Evolutionary conservation across 2,329 filamentous ascomycete genomes (phyloP).

Genomic region (Epichloe elymi): DNA sequence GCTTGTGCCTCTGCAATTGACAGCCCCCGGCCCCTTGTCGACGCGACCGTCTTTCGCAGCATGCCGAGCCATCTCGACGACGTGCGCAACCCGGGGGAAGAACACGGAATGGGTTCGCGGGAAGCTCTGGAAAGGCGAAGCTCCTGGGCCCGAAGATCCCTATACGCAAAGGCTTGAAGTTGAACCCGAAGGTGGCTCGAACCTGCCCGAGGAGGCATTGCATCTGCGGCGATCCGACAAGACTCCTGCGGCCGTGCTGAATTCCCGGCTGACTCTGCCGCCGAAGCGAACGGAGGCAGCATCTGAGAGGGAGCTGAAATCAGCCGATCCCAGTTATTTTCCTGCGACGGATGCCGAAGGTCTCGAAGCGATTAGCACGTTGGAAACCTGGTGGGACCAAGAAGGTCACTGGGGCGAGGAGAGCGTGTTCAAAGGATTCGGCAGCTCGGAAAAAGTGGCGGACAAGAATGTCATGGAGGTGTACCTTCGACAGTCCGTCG

Average conservation of each 20-base stretch:
- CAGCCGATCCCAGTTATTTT: conserved; percentile 26
- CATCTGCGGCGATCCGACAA: conserved; percentile 10
- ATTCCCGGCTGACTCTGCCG: conserved; percentile 20
- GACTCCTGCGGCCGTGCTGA: conserved; percentile 14
- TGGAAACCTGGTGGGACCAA: conserved; percentile 41
- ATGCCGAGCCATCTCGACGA: conserved; percentile 22
- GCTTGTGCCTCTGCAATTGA: conserved; percentile 18
- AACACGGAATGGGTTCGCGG: conserved; percentile 26
- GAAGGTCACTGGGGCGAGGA: conserved; percentile 37
- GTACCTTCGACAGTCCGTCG: conserved; percentile 34
- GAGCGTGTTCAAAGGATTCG: conserved; percentile 33
- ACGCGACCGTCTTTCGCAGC: conserved; percentile 15
- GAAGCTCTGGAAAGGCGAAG: conserved; percentile 27
- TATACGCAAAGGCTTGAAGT: conserved; percentile 21
- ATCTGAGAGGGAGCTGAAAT: conserved; percentile 18
- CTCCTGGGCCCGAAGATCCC: conserved; percentile 25
- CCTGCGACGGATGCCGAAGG: conserved; percentile 33
- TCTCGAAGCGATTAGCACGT: conserved; percentile 33
- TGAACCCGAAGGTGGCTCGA: conserved; percentile 15
- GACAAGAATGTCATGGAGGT: conserved; percentile 34
- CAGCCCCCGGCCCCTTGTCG: conserved; percentile 10
- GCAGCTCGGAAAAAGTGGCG: conserved; percentile 23
- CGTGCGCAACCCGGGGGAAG: conserved; percentile 16
- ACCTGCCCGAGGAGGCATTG: conserved; percentile 19
- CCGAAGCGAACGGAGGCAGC: conserved; percentile 20